These are phyloP conservation scores for Geoglossum glabrum DNA, from an alignment of 495 filamentous ascomycete species.

Conservation along the genomic window DNA sequence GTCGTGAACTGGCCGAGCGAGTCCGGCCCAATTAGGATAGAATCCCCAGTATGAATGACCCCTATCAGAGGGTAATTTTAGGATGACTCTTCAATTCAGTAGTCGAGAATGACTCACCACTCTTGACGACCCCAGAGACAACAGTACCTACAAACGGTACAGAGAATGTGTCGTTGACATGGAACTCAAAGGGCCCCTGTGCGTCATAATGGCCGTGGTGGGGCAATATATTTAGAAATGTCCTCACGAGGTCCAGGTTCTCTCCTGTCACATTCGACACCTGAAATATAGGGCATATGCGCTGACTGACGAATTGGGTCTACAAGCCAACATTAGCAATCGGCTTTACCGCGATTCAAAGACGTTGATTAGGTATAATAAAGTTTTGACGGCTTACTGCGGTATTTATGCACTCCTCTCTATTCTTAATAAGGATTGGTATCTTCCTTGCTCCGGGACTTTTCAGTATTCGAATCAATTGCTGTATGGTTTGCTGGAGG, in stretches of 20 bases:
- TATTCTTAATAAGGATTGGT: slow-evolving; percentile 88
- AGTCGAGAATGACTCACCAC: slow-evolving; percentile 19
- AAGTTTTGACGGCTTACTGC: slow-evolving; percentile 23
- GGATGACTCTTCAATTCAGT: not conserved
- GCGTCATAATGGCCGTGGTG: slow-evolving; percentile 86
- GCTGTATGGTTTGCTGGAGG: slow-evolving; percentile 79
- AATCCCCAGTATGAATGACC: slow-evolving; percentile 78
- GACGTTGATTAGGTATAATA: not conserved
- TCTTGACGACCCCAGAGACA: slow-evolving; percentile 83
- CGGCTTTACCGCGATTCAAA: not conserved
- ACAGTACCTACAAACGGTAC: slow-evolving; percentile 95
- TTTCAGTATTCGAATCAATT: slow-evolving; percentile 80
- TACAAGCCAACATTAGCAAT: not conserved
- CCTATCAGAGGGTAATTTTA: slow-evolving; percentile 12
- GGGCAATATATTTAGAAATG: slow-evolving; percentile 87
- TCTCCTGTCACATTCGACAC: slow-evolving; percentile 94
- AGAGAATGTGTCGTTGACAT: slow-evolving; percentile 97
- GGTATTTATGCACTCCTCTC: slow-evolving; percentile 81
- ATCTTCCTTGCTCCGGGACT: slow-evolving; percentile 87
- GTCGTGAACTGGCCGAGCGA: slow-evolving; percentile 78
- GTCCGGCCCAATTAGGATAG: slow-evolving; percentile 78
- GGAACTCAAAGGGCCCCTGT: slow-evolving; percentile 78
- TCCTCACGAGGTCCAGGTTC: slow-evolving; percentile 59
- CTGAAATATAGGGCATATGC: slow-evolving; percentile 95
- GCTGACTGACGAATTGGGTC: slow-evolving; percentile 84